A percentile compares a stretch with the other conserved stretches of the same genome.
Evolutionary conservation across 495 filamentous ascomycete species (phyloP).

Genomic region (Daldinia loculata): DNA sequence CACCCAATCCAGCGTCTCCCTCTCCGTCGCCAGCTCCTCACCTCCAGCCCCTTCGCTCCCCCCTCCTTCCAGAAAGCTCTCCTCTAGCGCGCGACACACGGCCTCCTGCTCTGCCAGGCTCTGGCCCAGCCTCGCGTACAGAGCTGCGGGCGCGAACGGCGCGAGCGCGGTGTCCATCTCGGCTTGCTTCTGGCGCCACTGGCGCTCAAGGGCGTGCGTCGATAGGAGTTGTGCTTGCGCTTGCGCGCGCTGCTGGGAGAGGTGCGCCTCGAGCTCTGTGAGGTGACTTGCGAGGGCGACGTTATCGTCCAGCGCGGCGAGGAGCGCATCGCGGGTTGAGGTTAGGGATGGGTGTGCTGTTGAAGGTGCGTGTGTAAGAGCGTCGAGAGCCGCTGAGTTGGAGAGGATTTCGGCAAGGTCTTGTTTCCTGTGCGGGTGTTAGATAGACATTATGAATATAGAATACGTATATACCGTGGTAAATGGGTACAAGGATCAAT

Average conservation of each 20-base stretch:
- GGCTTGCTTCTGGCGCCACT: constrained; percentile 85
- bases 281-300: constrained; percentile 70
- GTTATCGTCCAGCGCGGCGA: constrained; percentile 71
- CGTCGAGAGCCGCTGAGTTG: constrained; percentile 65
- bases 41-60: constrained; percentile 50
- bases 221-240: constrained; percentile 84
- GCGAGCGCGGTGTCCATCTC: constrained; percentile 87
- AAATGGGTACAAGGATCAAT: background rate
- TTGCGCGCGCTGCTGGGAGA: constrained; percentile 68
- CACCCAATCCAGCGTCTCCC: constrained; percentile 85
- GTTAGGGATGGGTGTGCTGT: constrained; percentile 71
- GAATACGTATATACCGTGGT: too few relatives aligned
- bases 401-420: constrained; percentile 74
- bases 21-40: constrained; percentile 65
- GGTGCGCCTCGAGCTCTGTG: constrained; percentile 63
- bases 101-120: constrained; percentile 83
- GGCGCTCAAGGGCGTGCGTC: constrained; percentile 85
- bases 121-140: constrained; percentile 81
- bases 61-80: constrained; percentile 78
- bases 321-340: constrained; percentile 63
- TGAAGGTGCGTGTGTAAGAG: constrained; percentile 69
- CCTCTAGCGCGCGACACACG: constrained; percentile 82
- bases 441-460: constrained; percentile 2
- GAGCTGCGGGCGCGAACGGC: constrained; percentile 81
- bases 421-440: constrained; percentile 53